Evolutionary conservation across 768 basidiomycete species (phyloP).

Genomic region (Pholiota molesta): DNA sequence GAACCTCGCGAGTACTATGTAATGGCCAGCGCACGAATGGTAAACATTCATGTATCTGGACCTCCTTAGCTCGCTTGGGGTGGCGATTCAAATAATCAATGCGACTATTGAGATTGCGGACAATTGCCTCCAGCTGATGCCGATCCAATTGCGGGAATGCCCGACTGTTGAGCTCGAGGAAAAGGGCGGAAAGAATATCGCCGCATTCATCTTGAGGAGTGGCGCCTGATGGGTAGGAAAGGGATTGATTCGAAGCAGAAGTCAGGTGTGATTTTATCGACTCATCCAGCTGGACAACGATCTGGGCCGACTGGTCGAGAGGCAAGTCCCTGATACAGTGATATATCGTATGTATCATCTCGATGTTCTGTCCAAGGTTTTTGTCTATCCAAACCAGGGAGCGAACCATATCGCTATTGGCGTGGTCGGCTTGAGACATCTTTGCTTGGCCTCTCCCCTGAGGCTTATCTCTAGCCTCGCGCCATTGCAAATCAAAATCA

Average conservation of each 20-base stretch:
- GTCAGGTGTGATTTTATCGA: conserved; percentile 8
- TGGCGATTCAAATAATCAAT: conserved; percentile 2
- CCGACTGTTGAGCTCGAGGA: conserved; percentile 16
- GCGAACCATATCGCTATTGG: conserved; percentile 11
- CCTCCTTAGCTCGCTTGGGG: background rate
- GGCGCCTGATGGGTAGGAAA: background rate
- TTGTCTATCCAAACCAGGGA: conserved; percentile 19
- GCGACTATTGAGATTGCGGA: conserved; percentile 15
- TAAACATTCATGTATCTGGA: background rate
- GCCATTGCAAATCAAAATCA: conserved; percentile 13
- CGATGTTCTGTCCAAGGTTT: conserved; percentile 16
- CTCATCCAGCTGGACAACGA: conserved; percentile 7
- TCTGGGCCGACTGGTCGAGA: conserved; percentile 1
- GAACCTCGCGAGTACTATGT: background rate
- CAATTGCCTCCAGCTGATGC: conserved; percentile 9
- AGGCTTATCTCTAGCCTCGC: conserved; percentile 2
- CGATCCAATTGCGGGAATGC: conserved; percentile 16
- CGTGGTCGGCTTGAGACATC: background rate
- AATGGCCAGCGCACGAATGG: conserved; percentile 15
- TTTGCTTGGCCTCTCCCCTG: background rate
- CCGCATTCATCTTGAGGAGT: conserved; percentile 8
- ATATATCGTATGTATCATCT: conserved; percentile 14
- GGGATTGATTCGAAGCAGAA: background rate
- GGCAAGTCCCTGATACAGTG: conserved; percentile 16
- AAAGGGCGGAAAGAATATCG: conserved; percentile 16